These are phyloP conservation scores for Breynia disticha DNA, from an alignment of 441 rosid species.

Conservation along the genomic window DNA sequence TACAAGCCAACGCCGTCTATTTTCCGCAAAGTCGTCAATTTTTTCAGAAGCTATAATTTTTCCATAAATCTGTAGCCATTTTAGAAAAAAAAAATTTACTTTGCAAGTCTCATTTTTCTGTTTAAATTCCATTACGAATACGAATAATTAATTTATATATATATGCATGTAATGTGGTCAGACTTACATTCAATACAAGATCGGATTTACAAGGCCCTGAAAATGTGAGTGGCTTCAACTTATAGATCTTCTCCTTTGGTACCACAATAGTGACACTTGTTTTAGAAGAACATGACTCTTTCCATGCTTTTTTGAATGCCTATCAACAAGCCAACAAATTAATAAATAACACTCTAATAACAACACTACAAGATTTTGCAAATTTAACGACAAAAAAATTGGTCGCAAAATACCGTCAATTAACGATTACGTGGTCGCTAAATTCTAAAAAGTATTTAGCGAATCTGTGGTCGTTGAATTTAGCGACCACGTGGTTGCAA, in stretches of 20 bases:
- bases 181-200: constrained; percentile 36
- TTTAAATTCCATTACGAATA: constrained; percentile 6
- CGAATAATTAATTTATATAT: neutral
- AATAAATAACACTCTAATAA: neutral
- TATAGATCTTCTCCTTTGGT: constrained; percentile 44
- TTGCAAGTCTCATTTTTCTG: too few relatives aligned
- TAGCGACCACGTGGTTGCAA: too few relatives aligned
- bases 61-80: constrained; percentile 44
- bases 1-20: constrained; percentile 49
- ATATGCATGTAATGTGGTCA: neutral
- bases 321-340: constrained; percentile 16
- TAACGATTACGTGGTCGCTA: too few relatives aligned
- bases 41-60: constrained; percentile 43
- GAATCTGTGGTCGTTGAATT: too few relatives aligned
- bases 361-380: neutral
- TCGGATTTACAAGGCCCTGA: constrained; percentile 73
- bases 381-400: neutral
- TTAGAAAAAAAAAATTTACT: neutral
- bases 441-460: too few relatives aligned
- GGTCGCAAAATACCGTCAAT: too few relatives aligned
- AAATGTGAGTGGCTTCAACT: constrained; percentile 50
- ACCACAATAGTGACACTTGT: constrained; percentile 34
- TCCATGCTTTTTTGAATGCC: constrained; percentile 85
- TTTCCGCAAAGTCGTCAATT: constrained; percentile 32
- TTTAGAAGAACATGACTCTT: constrained; percentile 50